Base-by-base conservation (phyloP, 805 yeast species). In the Candida silvatica region DNA sequence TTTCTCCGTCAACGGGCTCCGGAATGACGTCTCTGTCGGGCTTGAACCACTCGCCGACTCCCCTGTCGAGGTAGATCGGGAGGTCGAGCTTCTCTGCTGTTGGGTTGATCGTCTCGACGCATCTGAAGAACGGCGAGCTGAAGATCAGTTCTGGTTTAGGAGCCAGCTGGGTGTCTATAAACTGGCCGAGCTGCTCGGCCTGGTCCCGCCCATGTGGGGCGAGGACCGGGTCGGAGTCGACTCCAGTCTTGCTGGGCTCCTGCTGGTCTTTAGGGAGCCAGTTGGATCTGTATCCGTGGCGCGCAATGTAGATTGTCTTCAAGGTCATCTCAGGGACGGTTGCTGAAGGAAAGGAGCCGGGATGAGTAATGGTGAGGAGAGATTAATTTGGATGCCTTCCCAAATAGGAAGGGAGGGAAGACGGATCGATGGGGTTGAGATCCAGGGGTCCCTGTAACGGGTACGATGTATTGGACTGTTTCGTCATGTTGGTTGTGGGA, bases 41-140 rank as follows among this genome's bases (percentile, higher is more conserved):
- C 47, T 74, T 73, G 51, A 82, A 90, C 94, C 95, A 87, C 59
- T 92, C 97, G 17, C 96, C 94, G 18, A 90, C 66, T 1, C 97
- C 97, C 35, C 78, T 61, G 47, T 92, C 98, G 4, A 83, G 57
- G 32, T 61, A 66, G 8, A 88, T 71, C 9, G 75, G 73, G 24
- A 82, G 46, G 4, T 67, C 75, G 12, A 86, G 57, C 19, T 54
- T 52, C 29, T 74, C 63, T 1, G 94, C 76, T 11, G 79, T 66
- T 2, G 95, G 94, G 8, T 68, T 58, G 6, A 80, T 67, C 0
- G 97, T 88, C 50, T 92, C 85, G 5, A 87, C 62, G 55, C 97
- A 92, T 39, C 97, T 65, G 54, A 84, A 87, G 55, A 87, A 88
- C 0, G 97, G 97, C 14, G 94, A 80, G 0, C 81, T 59, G 42